Percentiles rank a stretch among this genome's conserved stretches.
phyloP scores from a whole-genome alignment of 768 basidiomycete species.

The Coprinellus aureogranulatus region DNA sequence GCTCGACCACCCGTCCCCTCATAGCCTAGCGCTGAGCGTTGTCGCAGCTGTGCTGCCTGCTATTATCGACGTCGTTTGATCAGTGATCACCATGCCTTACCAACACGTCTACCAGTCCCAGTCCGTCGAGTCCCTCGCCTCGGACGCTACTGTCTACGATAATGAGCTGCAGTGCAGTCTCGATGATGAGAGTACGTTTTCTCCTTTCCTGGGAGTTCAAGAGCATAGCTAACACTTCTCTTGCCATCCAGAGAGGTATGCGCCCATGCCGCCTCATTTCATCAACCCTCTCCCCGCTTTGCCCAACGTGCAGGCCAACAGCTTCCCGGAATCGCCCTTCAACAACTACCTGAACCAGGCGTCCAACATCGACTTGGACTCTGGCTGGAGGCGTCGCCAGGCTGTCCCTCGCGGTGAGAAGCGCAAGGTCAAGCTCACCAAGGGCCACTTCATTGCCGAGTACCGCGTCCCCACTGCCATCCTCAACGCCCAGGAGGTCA shows the following conservation, averaged over 20 bases:
- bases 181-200: constrained; percentile 8
- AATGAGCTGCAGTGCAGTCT: constrained; percentile 11
- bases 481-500: constrained; percentile 69
- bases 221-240: not conserved
- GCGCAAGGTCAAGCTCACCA: constrained; percentile 84
- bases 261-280: constrained; percentile 10
- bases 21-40: constrained; percentile 12
- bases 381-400: constrained; percentile 65
- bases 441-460: constrained; percentile 84
- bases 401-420: constrained; percentile 81
- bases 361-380: constrained; percentile 32
- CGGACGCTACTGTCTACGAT: constrained; percentile 10
- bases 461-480: constrained; percentile 80
- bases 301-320: constrained; percentile 9
- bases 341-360: constrained; percentile 10
- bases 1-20: constrained; percentile 11
- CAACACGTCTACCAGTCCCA: constrained; percentile 3
- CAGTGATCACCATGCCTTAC: constrained; percentile 9
- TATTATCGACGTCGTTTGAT: constrained; percentile 5
- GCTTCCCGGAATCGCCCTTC: constrained; percentile 13
- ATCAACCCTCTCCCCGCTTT: constrained; percentile 13
- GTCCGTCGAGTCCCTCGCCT: constrained; percentile 14
- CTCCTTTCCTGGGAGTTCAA: not conserved
- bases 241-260: constrained; percentile 7
- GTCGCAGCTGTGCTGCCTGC: constrained; percentile 16